Conservation (phyloP, 1,284 basidiomycete genomes). For the Cryptococcus amylolentus region DNA sequence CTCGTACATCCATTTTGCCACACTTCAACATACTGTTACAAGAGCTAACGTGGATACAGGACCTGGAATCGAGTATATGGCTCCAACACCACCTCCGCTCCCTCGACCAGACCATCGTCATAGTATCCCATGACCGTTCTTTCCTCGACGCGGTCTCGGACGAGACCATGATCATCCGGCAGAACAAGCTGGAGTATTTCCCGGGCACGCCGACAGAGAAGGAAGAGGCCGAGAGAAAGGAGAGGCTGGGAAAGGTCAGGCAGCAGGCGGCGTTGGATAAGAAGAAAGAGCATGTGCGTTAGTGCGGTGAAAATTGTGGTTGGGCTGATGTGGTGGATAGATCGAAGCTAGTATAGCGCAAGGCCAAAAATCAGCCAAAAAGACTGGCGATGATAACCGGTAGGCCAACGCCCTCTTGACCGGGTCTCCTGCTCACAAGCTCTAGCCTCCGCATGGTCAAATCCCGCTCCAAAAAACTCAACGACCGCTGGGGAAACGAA, state of each 20-base stretch:
- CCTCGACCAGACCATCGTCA: too few relatives aligned
- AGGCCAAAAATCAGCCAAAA: slow-evolving; percentile 56
- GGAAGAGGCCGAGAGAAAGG: slow-evolving; percentile 57
- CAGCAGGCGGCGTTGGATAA: slow-evolving; percentile 59
- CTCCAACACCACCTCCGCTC: too few relatives aligned
- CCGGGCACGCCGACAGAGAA: slow-evolving; percentile 56
- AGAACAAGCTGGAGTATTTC: slow-evolving; percentile 60
- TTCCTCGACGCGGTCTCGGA: slow-evolving; percentile 65
- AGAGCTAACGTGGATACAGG: slow-evolving; percentile 14
- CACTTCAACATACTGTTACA: slow-evolving; percentile 52
- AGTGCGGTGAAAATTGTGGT: background rate
- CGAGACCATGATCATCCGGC: slow-evolving; percentile 64
- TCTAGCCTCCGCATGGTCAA: slow-evolving; percentile 55
- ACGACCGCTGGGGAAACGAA: slow-evolving; percentile 60
- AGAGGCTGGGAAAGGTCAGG: slow-evolving; percentile 54
- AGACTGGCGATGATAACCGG: slow-evolving; percentile 65
- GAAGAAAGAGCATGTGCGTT: slow-evolving; percentile 52
- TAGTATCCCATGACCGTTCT: slow-evolving; percentile 66
- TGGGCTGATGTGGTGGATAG: slow-evolving; percentile 4
- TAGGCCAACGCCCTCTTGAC: background rate
- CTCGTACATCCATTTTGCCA: slow-evolving; percentile 40
- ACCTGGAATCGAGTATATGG: slow-evolving; percentile 53
- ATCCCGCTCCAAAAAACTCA: slow-evolving; percentile 62
- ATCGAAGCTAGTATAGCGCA: slow-evolving; percentile 54
- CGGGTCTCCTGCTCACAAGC: background rate